Base-by-base conservation (phyloP, 441 rosid genomes). In the Melastoma candidum region DNA sequence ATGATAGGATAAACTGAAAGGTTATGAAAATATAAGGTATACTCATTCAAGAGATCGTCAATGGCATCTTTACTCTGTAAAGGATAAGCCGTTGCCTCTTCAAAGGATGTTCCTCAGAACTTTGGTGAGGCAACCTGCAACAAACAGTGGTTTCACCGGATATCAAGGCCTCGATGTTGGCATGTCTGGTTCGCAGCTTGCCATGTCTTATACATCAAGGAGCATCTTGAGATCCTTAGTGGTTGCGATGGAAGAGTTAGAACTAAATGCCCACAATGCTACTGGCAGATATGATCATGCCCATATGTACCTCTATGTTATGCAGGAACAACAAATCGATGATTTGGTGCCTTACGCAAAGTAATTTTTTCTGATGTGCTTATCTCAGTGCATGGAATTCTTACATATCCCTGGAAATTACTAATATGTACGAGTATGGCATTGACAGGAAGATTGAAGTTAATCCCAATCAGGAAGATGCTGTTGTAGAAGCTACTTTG, bases 21-120 rank as follows among this genome's bases (percentile, higher is more conserved):
- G 90, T 51, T 85, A 90, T 54, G 68, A 77, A 44, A 78, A 85
- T 55, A 81, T 84, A 61, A 78, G 80, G 58, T 94, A 94, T 55
- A 76, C 83, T 48, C 81, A 85, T 27, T 95, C 97, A 11, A 74
- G 93, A 56, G 95, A 87, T 67, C 83, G 99, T 46, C 98, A 84
- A 51, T 95, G 99, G 99, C 97, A 87, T 77, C 55, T 95, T 62
- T 95, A 95, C 66, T 81, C 88, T 57, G 87, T 87, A 67, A 71
- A 71, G 54, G 95, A 95, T 72, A 95, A 90, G 74, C 86, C 87
- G 58, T 60, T 77, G 54, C 82, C 92, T 57, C 67, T 78, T 57
- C 87, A 72, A 71, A 85, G 99, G 74, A 95, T 87, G 99, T 95
- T 95, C 64, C 88, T 95, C 36, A 82, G 97, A 74, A 85, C 99